A percentile compares a stretch with the other conserved stretches of the same genome.
phyloP scores from a whole-genome alignment of 176 grass and related monocot species.

The maize (Zea mays) region Zm-B73-REFERENCE-NAM-5.0 NC_050100.1:211438501-211439000 shows the following conservation, averaged over 20 bases:
- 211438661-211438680: conserved; percentile 12
- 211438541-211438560: conserved; percentile 22
- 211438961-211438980: too few relatives aligned
- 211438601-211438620: conserved; percentile 62
- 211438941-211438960: too few relatives aligned
- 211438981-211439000: too few relatives aligned
- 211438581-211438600: neutral
- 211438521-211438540: conserved; percentile 31
- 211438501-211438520: conserved; percentile 14
- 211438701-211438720: conserved; percentile 19
- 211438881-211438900: too few relatives aligned
- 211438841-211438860: conserved; percentile 12
- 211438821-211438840: conserved; percentile 14
- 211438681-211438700: neutral
- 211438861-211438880: neutral
- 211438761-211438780: neutral
- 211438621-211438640: conserved; percentile 29
- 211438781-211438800: neutral
- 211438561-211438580: conserved; percentile 49
- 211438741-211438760: too few relatives aligned
- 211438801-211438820: conserved; percentile 27
- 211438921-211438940: too few relatives aligned
- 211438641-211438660: conserved; percentile 18
- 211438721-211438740: neutral
- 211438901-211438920: too few relatives aligned